Evolutionary conservation across 2,329 filamentous ascomycete genomes (phyloP), one percentile per base, ranked within the genome.

Genomic region (Aspergillus ustus): DNA sequence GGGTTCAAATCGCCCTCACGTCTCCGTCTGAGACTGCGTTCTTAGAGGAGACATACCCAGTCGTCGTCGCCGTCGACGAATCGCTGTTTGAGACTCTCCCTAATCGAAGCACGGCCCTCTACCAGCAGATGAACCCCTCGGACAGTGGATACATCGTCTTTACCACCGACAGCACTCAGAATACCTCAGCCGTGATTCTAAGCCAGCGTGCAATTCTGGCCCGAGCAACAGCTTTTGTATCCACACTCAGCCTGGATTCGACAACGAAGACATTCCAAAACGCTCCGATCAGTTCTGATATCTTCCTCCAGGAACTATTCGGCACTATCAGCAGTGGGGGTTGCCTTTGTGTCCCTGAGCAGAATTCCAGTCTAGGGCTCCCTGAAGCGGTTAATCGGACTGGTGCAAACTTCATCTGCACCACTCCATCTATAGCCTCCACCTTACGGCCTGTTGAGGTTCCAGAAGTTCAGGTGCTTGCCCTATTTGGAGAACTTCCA

Each of bases 321-420:
- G 74, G 63, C 52, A 78, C 75, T 17, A 74, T 75, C 37, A 66
- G 72, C 61, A 67, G 73, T 29, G 81, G 82, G 44, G 82, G 81
- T 4, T 80, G 78, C 43, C 66, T 84, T 15, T 83, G 81, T 58
- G 78, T 84, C 2, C 80, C 81, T 0, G 75, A 76, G 53, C 69
- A 80, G 65, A 66, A 76, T 46, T 78, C 83, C 11, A 15, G 11
- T 13, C 81, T 79, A 75, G 78, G 77, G 66, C 80, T 89, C 69
- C 86, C 86, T 0, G 80, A 83, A 0, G 79, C 84, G 0, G 79
- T 89, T 63, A 78, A 60, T 61, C 77, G 17, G 46, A 79, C 60
- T 34, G 67, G 70, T 19, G 70, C 68, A 64, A 73, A 66, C 68
- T 70, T 52, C 66, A 68, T 64, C 60, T 81, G 66, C 68, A 75